Percentiles rank a stretch among this genome's conserved stretches.
These are phyloP conservation scores for Phytophthora sojae DNA, from an alignment of 352 stramenopile genomes.

Conservation along the genomic window DNA sequence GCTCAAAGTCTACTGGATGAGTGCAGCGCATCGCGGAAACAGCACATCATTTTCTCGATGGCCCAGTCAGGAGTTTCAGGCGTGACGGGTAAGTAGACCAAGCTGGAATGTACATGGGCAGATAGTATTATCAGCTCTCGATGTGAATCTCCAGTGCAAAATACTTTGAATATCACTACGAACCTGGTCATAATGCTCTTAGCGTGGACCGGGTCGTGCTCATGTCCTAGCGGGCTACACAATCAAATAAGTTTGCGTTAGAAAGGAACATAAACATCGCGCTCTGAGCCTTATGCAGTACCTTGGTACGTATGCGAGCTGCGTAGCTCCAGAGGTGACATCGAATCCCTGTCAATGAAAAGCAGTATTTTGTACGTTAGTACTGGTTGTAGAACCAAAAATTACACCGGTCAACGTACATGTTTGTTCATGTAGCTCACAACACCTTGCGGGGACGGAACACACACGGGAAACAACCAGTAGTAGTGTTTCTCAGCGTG, in stretches of 20 bases:
- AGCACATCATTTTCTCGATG: conserved; percentile 79
- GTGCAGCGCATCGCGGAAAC: conserved; percentile 61
- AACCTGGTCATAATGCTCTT: conserved; percentile 84
- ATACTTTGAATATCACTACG: conserved; percentile 6
- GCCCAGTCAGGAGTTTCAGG: conserved; percentile 81
- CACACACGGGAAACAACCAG: conserved; percentile 84
- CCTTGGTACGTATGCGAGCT: conserved; percentile 76
- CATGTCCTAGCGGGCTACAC: conserved; percentile 50
- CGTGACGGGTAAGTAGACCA: conserved; percentile 83
- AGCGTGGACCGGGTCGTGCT: conserved; percentile 64
- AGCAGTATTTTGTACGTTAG: conserved; percentile 5
- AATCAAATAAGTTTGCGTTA: neutral
- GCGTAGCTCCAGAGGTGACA: conserved; percentile 78
- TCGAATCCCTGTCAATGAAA: conserved; percentile 67
- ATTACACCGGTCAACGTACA: conserved; percentile 36
- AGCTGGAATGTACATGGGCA: conserved; percentile 35
- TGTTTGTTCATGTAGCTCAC: conserved; percentile 78
- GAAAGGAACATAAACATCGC: no score
- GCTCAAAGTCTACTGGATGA: conserved; percentile 39
- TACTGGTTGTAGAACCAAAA: neutral
- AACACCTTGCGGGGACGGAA: conserved; percentile 60
- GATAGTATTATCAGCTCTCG: neutral
- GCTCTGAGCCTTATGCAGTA: no score
- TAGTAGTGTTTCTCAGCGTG: conserved; percentile 76
- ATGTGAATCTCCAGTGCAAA: neutral